Evolutionary conservation across 2,329 filamentous ascomycete species (phyloP).

Genomic region (Orbilia javanica): DNA sequence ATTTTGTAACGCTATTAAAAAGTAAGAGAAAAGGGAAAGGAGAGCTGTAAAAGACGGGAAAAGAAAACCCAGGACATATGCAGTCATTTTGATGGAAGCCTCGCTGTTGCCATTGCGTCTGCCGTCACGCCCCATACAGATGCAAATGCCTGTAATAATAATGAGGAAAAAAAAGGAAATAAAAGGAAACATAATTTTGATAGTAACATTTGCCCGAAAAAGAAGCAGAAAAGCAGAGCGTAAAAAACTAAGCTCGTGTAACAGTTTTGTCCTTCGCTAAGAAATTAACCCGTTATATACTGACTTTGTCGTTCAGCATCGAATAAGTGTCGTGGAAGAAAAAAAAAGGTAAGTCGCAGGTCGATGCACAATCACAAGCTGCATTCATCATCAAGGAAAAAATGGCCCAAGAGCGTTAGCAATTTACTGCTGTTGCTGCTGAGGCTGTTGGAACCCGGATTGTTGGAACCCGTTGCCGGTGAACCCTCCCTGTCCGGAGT

Average conservation of each 20-base stretch:
- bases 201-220: conserved; percentile 50
- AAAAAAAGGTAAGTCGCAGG: conserved; percentile 24
- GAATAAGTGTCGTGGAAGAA: conserved; percentile 35
- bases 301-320: conserved; percentile 48
- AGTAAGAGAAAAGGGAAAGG: conserved; percentile 17
- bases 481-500: conserved; percentile 52
- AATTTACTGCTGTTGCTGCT: conserved; percentile 53
- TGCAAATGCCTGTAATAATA: conserved; percentile 57
- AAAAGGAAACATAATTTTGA: conserved; percentile 45
- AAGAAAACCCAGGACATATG: conserved; percentile 52
- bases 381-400: conserved; percentile 28
- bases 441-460: conserved; percentile 53
- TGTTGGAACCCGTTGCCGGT: conserved; percentile 55
- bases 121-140: conserved; percentile 57
- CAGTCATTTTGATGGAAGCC: conserved; percentile 45
- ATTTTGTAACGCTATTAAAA: conserved; percentile 56
- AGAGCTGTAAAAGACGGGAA: conserved; percentile 2
- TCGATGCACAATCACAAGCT: conserved; percentile 31
- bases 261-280: conserved; percentile 59
- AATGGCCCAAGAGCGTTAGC: not conserved
- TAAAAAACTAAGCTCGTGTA: conserved; percentile 54
- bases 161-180: conserved; percentile 39
- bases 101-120: conserved; percentile 47
- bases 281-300: conserved; percentile 51
- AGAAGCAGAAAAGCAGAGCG: conserved; percentile 34